Evolutionary conservation across 202 grass and related monocot species (phyloP).

Genomic region (Alloteropsis angusta): DNA sequence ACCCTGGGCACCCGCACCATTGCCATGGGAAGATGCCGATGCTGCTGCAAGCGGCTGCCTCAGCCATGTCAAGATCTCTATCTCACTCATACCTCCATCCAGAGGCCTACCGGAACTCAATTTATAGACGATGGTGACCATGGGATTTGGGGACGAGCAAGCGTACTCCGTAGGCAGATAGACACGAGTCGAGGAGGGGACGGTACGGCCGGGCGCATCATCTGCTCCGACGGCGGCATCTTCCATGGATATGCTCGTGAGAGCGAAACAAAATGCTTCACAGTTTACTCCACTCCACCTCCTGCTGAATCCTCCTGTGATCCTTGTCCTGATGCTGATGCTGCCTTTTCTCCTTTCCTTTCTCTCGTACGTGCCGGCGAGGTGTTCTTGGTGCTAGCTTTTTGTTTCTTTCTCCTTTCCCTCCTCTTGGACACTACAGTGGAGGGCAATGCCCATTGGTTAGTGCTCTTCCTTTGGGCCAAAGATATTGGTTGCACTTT

Average conservation of each 20-base stretch:
- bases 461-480: slow-evolving; percentile 13
- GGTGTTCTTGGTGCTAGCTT: background rate
- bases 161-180: too few species aligned
- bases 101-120: background rate
- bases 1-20: background rate
- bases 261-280: slow-evolving; percentile 15
- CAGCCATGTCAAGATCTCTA: background rate
- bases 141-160: background rate
- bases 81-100: background rate
- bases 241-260: slow-evolving; percentile 38
- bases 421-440: background rate
- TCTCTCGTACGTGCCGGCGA: background rate
- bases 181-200: background rate
- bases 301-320: background rate
- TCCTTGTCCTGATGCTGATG: background rate
- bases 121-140: background rate
- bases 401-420: background rate
- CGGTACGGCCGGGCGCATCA: background rate
- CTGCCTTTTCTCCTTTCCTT: background rate
- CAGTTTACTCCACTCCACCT: slow-evolving; percentile 19
- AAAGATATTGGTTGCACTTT: background rate
- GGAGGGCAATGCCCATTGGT: background rate
- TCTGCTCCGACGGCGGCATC: slow-evolving; percentile 15
- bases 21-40: background rate
- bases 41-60: background rate